phyloP scores from a whole-genome alignment of 108 stramenopile species.

The Skeletonema tropicum region DNA sequence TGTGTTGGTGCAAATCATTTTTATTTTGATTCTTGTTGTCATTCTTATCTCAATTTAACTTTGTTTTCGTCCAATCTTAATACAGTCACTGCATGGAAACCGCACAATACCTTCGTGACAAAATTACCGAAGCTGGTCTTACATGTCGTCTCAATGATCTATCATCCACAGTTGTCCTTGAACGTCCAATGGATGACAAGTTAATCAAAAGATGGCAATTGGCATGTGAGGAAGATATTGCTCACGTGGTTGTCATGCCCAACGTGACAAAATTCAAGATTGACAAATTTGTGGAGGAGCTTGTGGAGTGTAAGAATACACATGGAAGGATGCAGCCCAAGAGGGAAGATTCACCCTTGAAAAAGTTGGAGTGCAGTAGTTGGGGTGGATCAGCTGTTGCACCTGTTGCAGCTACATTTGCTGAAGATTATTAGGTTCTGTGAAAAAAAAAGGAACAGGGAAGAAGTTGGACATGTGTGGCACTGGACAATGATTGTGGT shows the following conservation, averaged over 20 bases:
- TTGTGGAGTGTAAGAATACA: constrained; percentile 57
- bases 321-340: constrained; percentile 59
- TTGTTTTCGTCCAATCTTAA: too few relatives aligned
- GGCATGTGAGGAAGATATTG: constrained; percentile 91
- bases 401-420: constrained; percentile 28
- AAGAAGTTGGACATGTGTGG: not conserved
- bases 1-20: not conserved
- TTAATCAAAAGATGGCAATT: constrained; percentile 88
- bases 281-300: constrained; percentile 83
- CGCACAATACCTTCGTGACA: constrained; percentile 80
- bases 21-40: not conserved
- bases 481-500: constrained; percentile 1
- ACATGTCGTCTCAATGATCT: constrained; percentile 83
- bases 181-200: constrained; percentile 79
- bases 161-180: constrained; percentile 80
- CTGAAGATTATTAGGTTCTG: constrained; percentile 14
- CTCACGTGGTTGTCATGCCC: constrained; percentile 92
- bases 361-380: constrained; percentile 41
- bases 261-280: constrained; percentile 84
- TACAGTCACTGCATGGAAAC: constrained; percentile 87
- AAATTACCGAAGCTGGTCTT: constrained; percentile 66
- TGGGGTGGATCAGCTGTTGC: constrained; percentile 57
- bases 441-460: not conserved
- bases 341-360: constrained; percentile 58
- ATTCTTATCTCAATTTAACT: constrained; percentile 5